Conservation (phyloP, 176 grass and related monocot species). For the Typha latifolia region DNA sequence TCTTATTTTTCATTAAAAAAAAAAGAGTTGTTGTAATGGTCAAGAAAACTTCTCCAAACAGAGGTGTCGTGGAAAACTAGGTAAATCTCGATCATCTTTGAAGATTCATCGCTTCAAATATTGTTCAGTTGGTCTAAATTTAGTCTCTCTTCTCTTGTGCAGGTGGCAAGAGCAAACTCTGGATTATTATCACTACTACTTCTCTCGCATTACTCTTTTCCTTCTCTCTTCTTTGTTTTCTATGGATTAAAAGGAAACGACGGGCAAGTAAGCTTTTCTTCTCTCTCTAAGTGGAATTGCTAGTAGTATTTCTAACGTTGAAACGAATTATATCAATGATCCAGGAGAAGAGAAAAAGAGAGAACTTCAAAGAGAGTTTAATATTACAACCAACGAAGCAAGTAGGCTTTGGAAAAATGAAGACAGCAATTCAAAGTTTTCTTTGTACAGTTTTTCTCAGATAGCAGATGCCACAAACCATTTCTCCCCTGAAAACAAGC, state of each 20-base stretch:
- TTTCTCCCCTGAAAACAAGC: slow-evolving; percentile 1
- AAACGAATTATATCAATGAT: background rate
- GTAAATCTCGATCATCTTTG: no score
- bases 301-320: no score
- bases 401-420: background rate
- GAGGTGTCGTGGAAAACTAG: no score
- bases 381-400: background rate
- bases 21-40: no score
- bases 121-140: no score
- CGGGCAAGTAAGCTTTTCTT: background rate
- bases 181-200: no score
- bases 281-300: no score
- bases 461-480: background rate
- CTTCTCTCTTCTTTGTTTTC: background rate
- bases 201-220: background rate
- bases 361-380: background rate
- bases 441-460: background rate
- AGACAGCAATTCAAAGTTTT: background rate
- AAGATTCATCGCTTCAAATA: no score
- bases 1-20: no score
- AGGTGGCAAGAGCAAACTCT: background rate
- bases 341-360: background rate
- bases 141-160: background rate
- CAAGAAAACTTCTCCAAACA: no score
- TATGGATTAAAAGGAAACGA: background rate